These are phyloP conservation scores for Yamadazyma nakazawae DNA, from an alignment of 805 yeast species.

Conservation along the genomic window DNA sequence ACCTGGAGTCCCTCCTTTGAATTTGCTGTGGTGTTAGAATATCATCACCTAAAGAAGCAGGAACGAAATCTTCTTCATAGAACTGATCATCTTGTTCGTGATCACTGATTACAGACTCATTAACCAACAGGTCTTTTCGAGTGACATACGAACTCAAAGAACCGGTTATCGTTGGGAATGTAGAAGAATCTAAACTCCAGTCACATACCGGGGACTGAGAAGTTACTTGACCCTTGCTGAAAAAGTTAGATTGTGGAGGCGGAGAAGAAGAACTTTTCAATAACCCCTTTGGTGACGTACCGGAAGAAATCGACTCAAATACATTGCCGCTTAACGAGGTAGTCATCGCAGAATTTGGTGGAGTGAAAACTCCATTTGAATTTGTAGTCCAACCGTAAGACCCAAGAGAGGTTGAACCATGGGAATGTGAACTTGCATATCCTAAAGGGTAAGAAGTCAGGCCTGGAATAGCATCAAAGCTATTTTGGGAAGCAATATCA, in stretches of 20 bases:
- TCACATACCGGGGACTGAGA: conserved; percentile 7
- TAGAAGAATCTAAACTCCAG: conserved; percentile 1
- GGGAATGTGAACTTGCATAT: conserved; percentile 1
- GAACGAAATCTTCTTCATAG: conserved; percentile 75
- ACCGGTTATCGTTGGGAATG: conserved; percentile 10
- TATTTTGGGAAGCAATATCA: neutral
- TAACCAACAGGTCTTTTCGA: conserved; percentile 1
- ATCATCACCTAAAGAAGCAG: conserved; percentile 74
- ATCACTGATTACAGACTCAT: conserved; percentile 13
- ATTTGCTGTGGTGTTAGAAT: conserved; percentile 76
- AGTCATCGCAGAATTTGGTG: neutral
- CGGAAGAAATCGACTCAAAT: conserved; percentile 11
- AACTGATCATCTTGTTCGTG: conserved; percentile 32
- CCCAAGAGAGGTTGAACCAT: neutral
- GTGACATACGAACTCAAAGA: conserved; percentile 15
- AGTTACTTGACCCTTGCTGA: conserved; percentile 7
- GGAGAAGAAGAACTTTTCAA: conserved; percentile 6
- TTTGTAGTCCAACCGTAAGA: conserved; percentile 1
- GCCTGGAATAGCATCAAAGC: neutral
- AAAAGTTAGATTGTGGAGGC: conserved; percentile 10
- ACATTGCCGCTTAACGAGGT: neutral
- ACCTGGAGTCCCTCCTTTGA: conserved; percentile 62
- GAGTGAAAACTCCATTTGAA: conserved; percentile 8
- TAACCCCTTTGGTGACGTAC: conserved; percentile 12
- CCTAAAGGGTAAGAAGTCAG: neutral